Conservation (phyloP, 2,329 filamentous ascomycete species). For the Aspergillus eucalypticola region DNA sequence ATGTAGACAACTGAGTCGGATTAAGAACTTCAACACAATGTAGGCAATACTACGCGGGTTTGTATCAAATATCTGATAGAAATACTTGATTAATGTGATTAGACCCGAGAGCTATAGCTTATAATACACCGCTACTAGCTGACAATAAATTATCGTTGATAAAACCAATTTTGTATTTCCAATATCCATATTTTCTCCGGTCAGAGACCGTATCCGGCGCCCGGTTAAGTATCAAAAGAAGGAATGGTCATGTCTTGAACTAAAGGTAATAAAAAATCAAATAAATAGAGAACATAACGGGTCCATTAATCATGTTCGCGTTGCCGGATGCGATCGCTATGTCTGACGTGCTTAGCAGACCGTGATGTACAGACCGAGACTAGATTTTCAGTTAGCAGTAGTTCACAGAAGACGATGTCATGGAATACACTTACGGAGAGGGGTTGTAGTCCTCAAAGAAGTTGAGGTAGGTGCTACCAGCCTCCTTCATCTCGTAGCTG, state of each 20-base stretch:
- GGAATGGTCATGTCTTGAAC: neutral
- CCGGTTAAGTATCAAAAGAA: neutral
- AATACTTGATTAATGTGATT: neutral
- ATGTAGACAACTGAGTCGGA: too few relatives aligned
- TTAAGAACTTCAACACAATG: too few relatives aligned
- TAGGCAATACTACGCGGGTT: neutral
- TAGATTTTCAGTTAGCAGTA: slow-evolving; percentile 21
- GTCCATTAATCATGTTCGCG: slow-evolving; percentile 20
- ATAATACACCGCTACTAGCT: neutral
- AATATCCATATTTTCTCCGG: neutral
- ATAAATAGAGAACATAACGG: slow-evolving; percentile 8
- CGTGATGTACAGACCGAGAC: slow-evolving; percentile 46
- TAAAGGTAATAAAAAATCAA: neutral
- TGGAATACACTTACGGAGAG: slow-evolving; percentile 40
- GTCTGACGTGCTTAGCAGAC: slow-evolving; percentile 34
- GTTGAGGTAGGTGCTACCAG: slow-evolving; percentile 54
- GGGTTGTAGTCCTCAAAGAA: slow-evolving; percentile 68
- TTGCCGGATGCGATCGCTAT: slow-evolving; percentile 7
- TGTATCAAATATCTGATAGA: neutral
- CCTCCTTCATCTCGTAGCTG: slow-evolving; percentile 54
- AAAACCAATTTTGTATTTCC: neutral
- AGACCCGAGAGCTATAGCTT: neutral
- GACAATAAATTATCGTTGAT: neutral
- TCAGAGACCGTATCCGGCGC: neutral
- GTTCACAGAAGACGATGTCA: neutral